A percentile compares a stretch with the other conserved stretches of the same genome.
Evolutionary conservation across 306 rosid species (phyloP).

Genomic region (Aeschynomene evenia): DNA sequence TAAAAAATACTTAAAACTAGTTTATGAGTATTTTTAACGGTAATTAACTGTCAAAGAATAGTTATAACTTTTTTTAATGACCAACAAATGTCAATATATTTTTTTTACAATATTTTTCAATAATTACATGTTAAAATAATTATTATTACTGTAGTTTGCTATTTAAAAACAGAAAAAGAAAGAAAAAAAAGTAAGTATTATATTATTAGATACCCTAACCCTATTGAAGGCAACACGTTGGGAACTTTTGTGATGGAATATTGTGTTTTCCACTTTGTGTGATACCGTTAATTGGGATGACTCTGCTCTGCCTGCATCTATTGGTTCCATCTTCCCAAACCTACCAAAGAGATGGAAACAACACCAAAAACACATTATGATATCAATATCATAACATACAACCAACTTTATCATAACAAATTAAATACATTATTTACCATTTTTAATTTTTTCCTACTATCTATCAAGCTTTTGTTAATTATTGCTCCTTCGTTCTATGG

Average conservation of each 20-base stretch:
- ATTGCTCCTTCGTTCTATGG: neutral
- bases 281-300: slow-evolving; percentile 32
- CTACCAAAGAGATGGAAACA: slow-evolving; percentile 42
- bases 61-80: too few relatives aligned
- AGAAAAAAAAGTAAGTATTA: neutral
- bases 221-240: slow-evolving; percentile 20
- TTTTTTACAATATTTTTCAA: too few relatives aligned
- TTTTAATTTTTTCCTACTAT: slow-evolving; percentile 6
- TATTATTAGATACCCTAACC: neutral
- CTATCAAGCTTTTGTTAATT: neutral
- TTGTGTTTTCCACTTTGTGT: slow-evolving; percentile 34
- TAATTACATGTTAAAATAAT: too few relatives aligned
- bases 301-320: slow-evolving; percentile 43
- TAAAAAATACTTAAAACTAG: too few relatives aligned
- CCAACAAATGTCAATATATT: too few relatives aligned
- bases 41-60: too few relatives aligned
- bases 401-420: slow-evolving; percentile 28
- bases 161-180: too few relatives aligned
- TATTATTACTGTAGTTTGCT: too few relatives aligned
- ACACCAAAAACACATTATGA: slow-evolving; percentile 36
- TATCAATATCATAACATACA: slow-evolving; percentile 36
- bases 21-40: too few relatives aligned
- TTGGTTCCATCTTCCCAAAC: slow-evolving; percentile 47
- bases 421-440: too few relatives aligned
- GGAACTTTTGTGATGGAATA: slow-evolving; percentile 40